Base-by-base conservation (phyloP, 805 yeast genomes). In the Metschnikowia lachancei region DNA sequence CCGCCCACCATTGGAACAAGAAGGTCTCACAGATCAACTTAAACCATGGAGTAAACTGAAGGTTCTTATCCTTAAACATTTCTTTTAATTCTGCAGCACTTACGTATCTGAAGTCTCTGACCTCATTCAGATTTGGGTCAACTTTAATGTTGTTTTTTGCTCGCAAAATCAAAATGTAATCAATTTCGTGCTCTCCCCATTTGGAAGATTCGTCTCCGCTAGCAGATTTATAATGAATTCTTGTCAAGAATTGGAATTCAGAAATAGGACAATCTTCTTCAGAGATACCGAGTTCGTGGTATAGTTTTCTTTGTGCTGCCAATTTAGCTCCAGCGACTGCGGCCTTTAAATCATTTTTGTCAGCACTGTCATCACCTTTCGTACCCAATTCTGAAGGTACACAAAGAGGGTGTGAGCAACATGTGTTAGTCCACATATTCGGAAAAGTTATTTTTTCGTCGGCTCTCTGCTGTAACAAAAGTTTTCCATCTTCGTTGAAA, bases 111-210 rank as follows among this genome's bases (percentile, higher is more conserved):
- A 71, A 69, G 62, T 86, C 97, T 61, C 82, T 82, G 41, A 92
- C 96, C 65, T 94, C 99, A 52, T 72, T 72, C 36, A 50, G 55
- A 62, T 91, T 94, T 24, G 82, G 78, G 56, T 85, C 84, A 35
- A 85, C 80, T 11, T 68, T 61, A 38, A 82, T 67, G 39, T 68
- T 63, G 35, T 79, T 73, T 45, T 69, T 66, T 17, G 90, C 70
- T 57, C 74, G 78, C 59, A 85, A 83, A 49, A 94, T 82, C 60
- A 94, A 75, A 55, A 94, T 94, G 67, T 94, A 94, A 68, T 94
- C 99, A 54, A 94, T 85, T 69, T 92, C 99, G 61, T 92, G 99
- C 64, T 92, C 99, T 37, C 98, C 98, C 98, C 98, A 92, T 45
- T 78, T 77, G 12, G 62, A 56, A 18, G 44, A 43, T 55, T 81